These are phyloP conservation scores for Plasmodium sp. DNA, from an alignment of 169 alveolate genomes.

Conservation along the genomic window DNA sequence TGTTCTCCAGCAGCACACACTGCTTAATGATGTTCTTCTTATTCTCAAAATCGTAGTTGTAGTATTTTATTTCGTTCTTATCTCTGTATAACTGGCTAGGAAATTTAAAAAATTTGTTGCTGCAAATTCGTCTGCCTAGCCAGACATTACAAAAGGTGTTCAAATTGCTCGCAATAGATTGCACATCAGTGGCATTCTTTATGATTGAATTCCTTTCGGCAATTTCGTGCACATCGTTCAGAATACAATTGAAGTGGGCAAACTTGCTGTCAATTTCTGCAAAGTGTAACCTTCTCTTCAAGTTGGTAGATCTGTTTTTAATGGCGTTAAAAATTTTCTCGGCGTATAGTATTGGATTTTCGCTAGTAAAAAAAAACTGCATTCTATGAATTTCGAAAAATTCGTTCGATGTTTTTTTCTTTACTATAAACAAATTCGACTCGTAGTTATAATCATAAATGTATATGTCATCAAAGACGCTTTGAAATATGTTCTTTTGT, in stretches of 20 bases:
- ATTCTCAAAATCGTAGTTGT: conserved; percentile 70
- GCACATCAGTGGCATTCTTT: conserved; percentile 15
- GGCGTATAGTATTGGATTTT: conserved; percentile 47
- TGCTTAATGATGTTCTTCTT: conserved; percentile 70
- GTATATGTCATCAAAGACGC: conserved; percentile 63
- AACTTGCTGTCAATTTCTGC: conserved; percentile 40
- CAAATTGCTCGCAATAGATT: conserved; percentile 13
- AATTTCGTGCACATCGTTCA: conserved; percentile 46
- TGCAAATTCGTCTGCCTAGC: conserved; percentile 49
- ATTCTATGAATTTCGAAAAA: conserved; percentile 63
- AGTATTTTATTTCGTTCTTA: conserved; percentile 51
- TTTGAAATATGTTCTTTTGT: conserved; percentile 30
- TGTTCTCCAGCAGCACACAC: conserved; percentile 60
- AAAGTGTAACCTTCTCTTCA: conserved; percentile 42
- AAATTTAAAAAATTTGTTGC: background rate
- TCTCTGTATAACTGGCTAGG: background rate
- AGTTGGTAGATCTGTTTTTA: conserved; percentile 48
- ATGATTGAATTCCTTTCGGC: conserved; percentile 18
- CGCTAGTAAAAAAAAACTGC: conserved; percentile 72
- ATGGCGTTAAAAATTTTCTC: conserved; percentile 66
- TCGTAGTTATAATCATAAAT: conserved; percentile 61
- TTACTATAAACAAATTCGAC: conserved; percentile 54
- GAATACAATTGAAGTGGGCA: conserved; percentile 27
- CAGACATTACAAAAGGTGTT: conserved; percentile 50
- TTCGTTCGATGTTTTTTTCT: conserved; percentile 49